Evolutionary conservation across 75 land plant genomes (phyloP).

Genomic region (Adiantum capillusveneris): DNA sequence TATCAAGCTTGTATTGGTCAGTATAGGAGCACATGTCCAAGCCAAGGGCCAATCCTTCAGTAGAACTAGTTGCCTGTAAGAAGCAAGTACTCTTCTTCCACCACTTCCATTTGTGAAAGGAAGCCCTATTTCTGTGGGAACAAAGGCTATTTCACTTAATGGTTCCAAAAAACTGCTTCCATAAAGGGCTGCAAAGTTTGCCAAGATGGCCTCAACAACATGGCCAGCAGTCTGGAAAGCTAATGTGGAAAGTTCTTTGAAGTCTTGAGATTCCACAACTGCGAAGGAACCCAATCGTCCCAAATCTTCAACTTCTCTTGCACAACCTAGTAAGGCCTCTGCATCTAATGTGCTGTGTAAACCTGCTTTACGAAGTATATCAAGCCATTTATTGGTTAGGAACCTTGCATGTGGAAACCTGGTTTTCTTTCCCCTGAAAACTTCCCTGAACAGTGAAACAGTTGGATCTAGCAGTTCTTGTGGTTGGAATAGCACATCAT

Average conservation of each 20-base stretch:
- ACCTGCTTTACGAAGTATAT: slow-evolving; percentile 65
- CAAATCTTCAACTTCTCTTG: slow-evolving; percentile 67
- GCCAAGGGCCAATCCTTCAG: slow-evolving; percentile 90
- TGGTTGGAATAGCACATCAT: slow-evolving; percentile 36
- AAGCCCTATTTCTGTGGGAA: slow-evolving; percentile 84
- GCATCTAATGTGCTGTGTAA: slow-evolving; percentile 67
- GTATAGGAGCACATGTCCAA: slow-evolving; percentile 79
- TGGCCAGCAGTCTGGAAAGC: slow-evolving; percentile 65
- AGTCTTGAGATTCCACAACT: background rate
- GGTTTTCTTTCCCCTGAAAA: slow-evolving; percentile 52
- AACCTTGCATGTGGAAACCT: slow-evolving; percentile 87
- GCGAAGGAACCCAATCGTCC: slow-evolving; percentile 29
- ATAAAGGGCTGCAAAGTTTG: slow-evolving; percentile 65
- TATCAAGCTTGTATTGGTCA: slow-evolving; percentile 43
- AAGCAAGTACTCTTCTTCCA: slow-evolving; percentile 67
- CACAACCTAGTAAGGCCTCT: slow-evolving; percentile 72
- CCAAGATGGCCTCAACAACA: slow-evolving; percentile 53
- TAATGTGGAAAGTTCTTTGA: slow-evolving; percentile 45
- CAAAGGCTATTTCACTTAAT: slow-evolving; percentile 65
- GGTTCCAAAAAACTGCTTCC: slow-evolving; percentile 69
- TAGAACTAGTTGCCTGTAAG: slow-evolving; percentile 71
- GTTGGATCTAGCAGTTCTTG: slow-evolving; percentile 68
- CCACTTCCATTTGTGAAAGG: slow-evolving; percentile 62
- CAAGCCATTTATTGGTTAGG: slow-evolving; percentile 63
- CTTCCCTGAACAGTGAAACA: slow-evolving; percentile 50